phyloP scores from a whole-genome alignment of 768 basidiomycete species.

The Suillus spraguei region DNA sequence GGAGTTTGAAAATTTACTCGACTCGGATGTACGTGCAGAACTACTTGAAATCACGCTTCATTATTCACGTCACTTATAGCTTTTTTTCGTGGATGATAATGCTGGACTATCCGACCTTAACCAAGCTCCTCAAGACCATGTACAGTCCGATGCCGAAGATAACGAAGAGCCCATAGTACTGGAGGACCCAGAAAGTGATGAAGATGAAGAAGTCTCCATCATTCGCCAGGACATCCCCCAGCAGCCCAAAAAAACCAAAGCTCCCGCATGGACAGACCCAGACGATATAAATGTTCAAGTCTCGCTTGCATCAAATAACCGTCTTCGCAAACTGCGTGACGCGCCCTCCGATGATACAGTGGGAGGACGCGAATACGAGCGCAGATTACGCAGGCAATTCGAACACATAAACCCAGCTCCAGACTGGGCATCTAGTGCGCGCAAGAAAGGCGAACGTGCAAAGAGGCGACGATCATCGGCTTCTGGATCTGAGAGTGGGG shows the following conservation, averaged over 20 bases:
- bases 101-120: conserved; percentile 28
- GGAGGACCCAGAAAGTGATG: conserved; percentile 13
- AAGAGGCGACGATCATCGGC: conserved; percentile 38
- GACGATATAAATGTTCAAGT: conserved; percentile 67
- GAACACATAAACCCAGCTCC: conserved; percentile 90
- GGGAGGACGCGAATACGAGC: conserved; percentile 85
- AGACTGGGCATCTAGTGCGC: conserved; percentile 78
- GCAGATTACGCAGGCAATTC: conserved; percentile 81
- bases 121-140: conserved; percentile 6
- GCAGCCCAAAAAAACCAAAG: conserved; percentile 39
- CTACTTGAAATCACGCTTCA: not conserved
- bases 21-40: conserved; percentile 64
- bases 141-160: conserved; percentile 30
- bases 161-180: conserved; percentile 23
- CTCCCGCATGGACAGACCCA: conserved; percentile 85
- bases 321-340: conserved; percentile 87
- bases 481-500: conserved; percentile 32
- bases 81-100: conserved; percentile 78
- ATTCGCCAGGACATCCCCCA: conserved; percentile 21
- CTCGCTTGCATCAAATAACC: conserved; percentile 56
- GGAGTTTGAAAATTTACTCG: conserved; percentile 66
- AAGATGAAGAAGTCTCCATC: conserved; percentile 18
- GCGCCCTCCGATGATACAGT: conserved; percentile 70
- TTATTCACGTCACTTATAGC: conserved; percentile 40
- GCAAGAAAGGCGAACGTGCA: conserved; percentile 45